These are phyloP conservation scores for Aspergillus puulaauensis DNA, from an alignment of 2,329 filamentous ascomycete species.

Conservation along the genomic window DNA sequence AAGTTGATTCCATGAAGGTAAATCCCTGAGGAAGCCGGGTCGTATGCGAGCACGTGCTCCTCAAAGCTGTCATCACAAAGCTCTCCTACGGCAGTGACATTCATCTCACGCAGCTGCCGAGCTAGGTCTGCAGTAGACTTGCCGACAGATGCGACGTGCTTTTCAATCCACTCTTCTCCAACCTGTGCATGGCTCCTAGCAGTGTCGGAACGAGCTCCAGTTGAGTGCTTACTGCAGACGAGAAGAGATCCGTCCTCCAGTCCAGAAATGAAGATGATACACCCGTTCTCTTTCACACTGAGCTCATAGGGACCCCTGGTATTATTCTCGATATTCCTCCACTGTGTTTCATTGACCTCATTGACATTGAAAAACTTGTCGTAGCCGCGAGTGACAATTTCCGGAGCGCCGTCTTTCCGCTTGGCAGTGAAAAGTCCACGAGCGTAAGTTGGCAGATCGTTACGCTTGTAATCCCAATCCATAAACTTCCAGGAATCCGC, in stretches of 20 bases:
- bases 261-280: slow-evolving; percentile 95
- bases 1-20: slow-evolving; percentile 96
- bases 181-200: slow-evolving; percentile 78
- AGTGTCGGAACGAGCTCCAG: slow-evolving; percentile 70
- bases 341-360: slow-evolving; percentile 79
- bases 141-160: slow-evolving; percentile 73
- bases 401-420: slow-evolving; percentile 61
- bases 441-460: slow-evolving; percentile 83
- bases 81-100: slow-evolving; percentile 92
- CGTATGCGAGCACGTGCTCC: slow-evolving; percentile 92
- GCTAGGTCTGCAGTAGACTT: slow-evolving; percentile 79
- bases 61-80: slow-evolving; percentile 96
- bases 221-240: slow-evolving; percentile 99
- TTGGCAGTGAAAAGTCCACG: slow-evolving; percentile 89
- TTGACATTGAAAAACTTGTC: slow-evolving; percentile 98
- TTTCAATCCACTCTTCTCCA: slow-evolving; percentile 78
- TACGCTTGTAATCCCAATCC: slow-evolving; percentile 94
- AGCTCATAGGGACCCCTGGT: slow-evolving; percentile 90
- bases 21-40: slow-evolving; percentile 76
- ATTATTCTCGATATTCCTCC: slow-evolving; percentile 71
- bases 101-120: slow-evolving; percentile 70
- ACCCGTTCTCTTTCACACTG: slow-evolving; percentile 98
- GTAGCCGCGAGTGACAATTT: slow-evolving; percentile 88
- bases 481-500: slow-evolving; percentile 92
- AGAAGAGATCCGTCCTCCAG: slow-evolving; percentile 84